These are phyloP conservation scores for Microdochium trichocladiopsis DNA, from an alignment of 2,329 filamentous ascomycete genomes.

Conservation along the genomic window DNA sequence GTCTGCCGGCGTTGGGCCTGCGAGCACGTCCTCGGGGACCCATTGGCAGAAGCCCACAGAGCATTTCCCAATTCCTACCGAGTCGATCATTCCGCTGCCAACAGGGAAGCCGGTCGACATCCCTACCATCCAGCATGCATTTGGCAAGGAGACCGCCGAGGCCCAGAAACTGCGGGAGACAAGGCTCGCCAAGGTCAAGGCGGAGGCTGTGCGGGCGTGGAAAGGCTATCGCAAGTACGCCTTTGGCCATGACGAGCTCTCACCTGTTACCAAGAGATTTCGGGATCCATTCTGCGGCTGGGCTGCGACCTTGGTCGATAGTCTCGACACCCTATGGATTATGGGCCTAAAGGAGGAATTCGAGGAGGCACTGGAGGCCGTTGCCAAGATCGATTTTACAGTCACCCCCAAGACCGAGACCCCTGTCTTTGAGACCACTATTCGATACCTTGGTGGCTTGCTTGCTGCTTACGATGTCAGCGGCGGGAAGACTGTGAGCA, in stretches of 20 bases:
- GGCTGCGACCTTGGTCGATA: conserved; percentile 45
- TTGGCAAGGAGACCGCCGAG: conserved; percentile 54
- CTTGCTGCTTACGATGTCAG: conserved; percentile 83
- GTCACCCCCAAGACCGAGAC: conserved; percentile 60
- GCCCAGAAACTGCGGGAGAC: conserved; percentile 55
- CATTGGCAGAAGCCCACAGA: conserved; percentile 66
- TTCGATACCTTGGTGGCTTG: conserved; percentile 84
- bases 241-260: conserved; percentile 81
- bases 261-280: conserved; percentile 59
- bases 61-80: conserved; percentile 66
- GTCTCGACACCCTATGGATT: conserved; percentile 43
- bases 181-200: conserved; percentile 61
- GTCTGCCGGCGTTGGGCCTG: too few relatives aligned
- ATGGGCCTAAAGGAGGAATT: conserved; percentile 42
- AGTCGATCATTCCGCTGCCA: conserved; percentile 70
- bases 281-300: conserved; percentile 77
- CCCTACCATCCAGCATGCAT: conserved; percentile 69
- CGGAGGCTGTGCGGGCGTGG: conserved; percentile 75
- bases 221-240: conserved; percentile 71
- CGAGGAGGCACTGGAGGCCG: conserved; percentile 34
- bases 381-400: conserved; percentile 69
- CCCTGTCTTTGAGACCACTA: conserved; percentile 85
- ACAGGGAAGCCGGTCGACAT: conserved; percentile 62
- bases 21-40: too few relatives aligned
- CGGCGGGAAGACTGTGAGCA: conserved; percentile 40